Percentiles rank a stretch among this genome's conserved stretches.
Evolutionary conservation across 1,139 yeast genomes (phyloP).

Genomic region (Kurtzmaniella quercitrusa): DNA sequence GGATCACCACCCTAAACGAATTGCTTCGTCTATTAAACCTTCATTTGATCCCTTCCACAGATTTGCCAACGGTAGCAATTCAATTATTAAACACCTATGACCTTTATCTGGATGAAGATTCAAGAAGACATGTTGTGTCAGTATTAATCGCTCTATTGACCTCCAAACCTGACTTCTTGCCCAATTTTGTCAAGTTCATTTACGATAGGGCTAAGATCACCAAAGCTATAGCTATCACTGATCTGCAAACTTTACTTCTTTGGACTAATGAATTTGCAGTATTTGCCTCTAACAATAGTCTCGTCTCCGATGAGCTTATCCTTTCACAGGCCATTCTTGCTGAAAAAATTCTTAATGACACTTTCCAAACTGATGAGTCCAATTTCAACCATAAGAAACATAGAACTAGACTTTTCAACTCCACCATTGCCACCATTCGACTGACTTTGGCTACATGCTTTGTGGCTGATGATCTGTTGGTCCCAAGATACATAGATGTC

Average conservation of each 20-base stretch:
- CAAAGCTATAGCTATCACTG: constrained; percentile 46
- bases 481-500: constrained; percentile 11
- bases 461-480: constrained; percentile 13
- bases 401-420: constrained; percentile 43
- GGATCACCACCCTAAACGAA: constrained; percentile 26
- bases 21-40: constrained; percentile 12
- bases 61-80: constrained; percentile 17
- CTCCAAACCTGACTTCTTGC: constrained; percentile 27
- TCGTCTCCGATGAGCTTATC: constrained; percentile 2
- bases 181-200: constrained; percentile 34
- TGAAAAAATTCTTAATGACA: constrained; percentile 11
- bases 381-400: constrained; percentile 21
- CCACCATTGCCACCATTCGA: constrained; percentile 27
- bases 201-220: constrained; percentile 25
- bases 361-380: background rate
- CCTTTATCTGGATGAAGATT: constrained; percentile 47
- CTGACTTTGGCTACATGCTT: constrained; percentile 20
- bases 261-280: constrained; percentile 46
- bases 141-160: constrained; percentile 32
- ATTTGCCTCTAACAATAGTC: constrained; percentile 13
- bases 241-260: constrained; percentile 49
- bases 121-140: constrained; percentile 37
- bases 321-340: constrained; percentile 9
- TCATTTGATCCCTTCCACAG: constrained; percentile 16
- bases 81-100: constrained; percentile 41